Evolutionary conservation across 345 rosid species (phyloP).

Genomic region (Cardamine resedifolia): DNA sequence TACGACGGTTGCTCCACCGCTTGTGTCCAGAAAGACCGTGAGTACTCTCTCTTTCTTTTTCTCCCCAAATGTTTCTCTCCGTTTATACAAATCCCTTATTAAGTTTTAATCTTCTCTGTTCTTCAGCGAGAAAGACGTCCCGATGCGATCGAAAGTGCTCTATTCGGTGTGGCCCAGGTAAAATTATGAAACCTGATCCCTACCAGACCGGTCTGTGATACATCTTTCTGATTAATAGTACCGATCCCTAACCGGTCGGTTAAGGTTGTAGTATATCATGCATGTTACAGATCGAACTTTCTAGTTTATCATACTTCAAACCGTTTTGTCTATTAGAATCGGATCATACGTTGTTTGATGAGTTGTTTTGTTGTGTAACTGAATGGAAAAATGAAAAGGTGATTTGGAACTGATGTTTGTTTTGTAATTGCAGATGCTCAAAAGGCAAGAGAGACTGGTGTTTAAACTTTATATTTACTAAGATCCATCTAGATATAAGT

Average conservation of each 20-base stretch:
- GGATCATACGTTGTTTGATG: not conserved
- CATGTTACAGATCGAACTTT: too few species aligned
- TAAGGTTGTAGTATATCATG: not conserved
- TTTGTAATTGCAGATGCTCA: constrained; percentile 22
- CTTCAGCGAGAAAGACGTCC: constrained; percentile 47
- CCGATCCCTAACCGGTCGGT: not conserved
- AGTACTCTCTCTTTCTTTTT: not conserved
- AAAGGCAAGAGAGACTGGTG: constrained; percentile 19
- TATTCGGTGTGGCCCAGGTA: constrained; percentile 53
- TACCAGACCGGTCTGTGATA: not conserved
- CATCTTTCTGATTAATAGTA: not conserved
- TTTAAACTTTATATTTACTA: constrained; percentile 1
- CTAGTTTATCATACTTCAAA: not conserved
- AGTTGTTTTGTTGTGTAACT: not conserved
- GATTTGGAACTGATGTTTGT: constrained; percentile 4
- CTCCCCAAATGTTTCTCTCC: not conserved
- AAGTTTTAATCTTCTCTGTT: not conserved
- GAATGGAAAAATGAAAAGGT: too few species aligned
- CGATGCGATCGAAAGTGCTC: constrained; percentile 59
- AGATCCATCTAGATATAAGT: not conserved
- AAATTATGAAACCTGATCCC: not conserved
- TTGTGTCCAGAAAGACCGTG: constrained; percentile 49
- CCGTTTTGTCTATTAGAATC: not conserved
- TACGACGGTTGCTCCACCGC: constrained; percentile 53
- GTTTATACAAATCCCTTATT: not conserved